Percentiles rank a stretch among this genome's conserved stretches.
These are phyloP conservation scores for Eucalyptus sp. DNA, from an alignment of 345 rosid genomes.

Conservation along the genomic window DNA sequence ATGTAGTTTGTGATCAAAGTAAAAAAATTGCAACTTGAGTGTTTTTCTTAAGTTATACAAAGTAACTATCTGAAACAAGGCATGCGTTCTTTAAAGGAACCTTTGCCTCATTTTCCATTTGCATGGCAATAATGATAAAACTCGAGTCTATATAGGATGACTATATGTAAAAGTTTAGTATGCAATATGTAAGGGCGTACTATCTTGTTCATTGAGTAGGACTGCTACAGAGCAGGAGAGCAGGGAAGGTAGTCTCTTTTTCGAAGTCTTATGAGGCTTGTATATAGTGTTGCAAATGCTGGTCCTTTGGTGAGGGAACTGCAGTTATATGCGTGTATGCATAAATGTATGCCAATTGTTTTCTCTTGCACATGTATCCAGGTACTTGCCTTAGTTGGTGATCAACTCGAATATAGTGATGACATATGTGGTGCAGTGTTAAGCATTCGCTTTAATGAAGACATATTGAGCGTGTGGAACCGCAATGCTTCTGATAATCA, in stretches of 20 bases:
- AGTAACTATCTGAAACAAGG: neutral
- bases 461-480: constrained; percentile 88
- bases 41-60: neutral
- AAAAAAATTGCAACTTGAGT: neutral
- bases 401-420: constrained; percentile 77
- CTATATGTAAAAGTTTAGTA: neutral
- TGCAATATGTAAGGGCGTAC: neutral
- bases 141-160: neutral
- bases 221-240: neutral
- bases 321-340: neutral
- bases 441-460: constrained; percentile 91
- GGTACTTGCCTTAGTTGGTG: constrained; percentile 92
- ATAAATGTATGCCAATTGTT: neutral
- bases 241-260: neutral
- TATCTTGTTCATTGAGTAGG: neutral
- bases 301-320: neutral
- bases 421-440: constrained; percentile 89
- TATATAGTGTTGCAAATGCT: neutral
- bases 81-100: neutral
- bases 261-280: neutral
- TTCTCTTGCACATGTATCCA: constrained; percentile 6
- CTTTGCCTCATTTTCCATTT: neutral
- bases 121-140: neutral
- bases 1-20: neutral
- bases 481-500: constrained; percentile 90